Evolutionary conservation across 352 stramenopile genomes (phyloP), one percentile per base, ranked within the genome.

Genomic region (Phytophthora chlamydospora): DNA sequence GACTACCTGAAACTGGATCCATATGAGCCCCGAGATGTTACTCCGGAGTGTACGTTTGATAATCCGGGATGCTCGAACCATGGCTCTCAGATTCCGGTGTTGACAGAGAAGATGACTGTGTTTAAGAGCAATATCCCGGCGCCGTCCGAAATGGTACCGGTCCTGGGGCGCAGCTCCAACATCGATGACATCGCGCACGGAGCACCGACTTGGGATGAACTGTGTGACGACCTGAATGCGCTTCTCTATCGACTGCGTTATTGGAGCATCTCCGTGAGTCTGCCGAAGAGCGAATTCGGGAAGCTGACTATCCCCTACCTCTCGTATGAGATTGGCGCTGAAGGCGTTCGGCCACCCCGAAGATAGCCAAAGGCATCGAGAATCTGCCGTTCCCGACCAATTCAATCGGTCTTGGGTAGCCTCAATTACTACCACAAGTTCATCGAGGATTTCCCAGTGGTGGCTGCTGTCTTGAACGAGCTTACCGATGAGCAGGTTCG

Each of bases 181-280:
- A 54, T 54, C 2, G 33, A 54, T 4, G 47, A 54, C 17, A 54
- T 54, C 27, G 43, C 43, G 8, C 47, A 44, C 6, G 47, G 47
- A 9, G 47, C 47, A 0, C 6, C 16, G 1, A 54, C 47, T 3
- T 54, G 47, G 47, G 34, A 54, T 13, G 17, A 54, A n/a, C 34
- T 54, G 12, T 54, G 47, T 6, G 19, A 43, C 2, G 47, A 54
- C 13, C 8, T 54, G 34, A 34, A 54, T 6, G 13, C 47, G 2
- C 12, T 54, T 2, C 34, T 54, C 0, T 54, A 35, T 24, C 8
- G 47, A 0, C 27, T 54, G 11, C 17, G 47, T 12, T 54, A 54
- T 17, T 54, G 34, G 47, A 54, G 44, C 7, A 54, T 54, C 3
- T 54, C 34, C 2, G 34, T 54, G 2, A 54, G 47, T 10, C 17